Percentiles rank a stretch among this genome's conserved stretches.
phyloP scores from a whole-genome alignment of 2,329 filamentous ascomycete genomes.

The Lachnellula occidentalis region DNA sequence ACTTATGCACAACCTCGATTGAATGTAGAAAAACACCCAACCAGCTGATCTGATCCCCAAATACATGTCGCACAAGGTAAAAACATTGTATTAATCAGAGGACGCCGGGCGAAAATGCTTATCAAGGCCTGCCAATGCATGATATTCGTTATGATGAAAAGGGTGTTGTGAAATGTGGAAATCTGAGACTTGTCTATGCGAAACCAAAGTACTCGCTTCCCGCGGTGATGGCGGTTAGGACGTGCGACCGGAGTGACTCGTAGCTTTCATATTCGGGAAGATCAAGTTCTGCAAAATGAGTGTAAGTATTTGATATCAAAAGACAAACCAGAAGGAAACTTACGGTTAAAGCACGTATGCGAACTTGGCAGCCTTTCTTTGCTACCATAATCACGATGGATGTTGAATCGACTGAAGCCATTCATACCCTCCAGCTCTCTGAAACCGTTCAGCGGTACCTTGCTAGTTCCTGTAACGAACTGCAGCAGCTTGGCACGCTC shows the following conservation, averaged over 20 bases:
- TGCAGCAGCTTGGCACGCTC: conserved; percentile 95
- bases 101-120: conserved; percentile 30
- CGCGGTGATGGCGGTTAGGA: conserved; percentile 95
- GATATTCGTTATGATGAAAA: conserved; percentile 19
- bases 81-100: conserved; percentile 8
- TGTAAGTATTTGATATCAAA: conserved; percentile 16
- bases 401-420: conserved; percentile 95
- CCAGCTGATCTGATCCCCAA: conserved; percentile 9
- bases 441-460: conserved; percentile 97
- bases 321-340: conserved; percentile 41
- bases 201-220: conserved; percentile 98
- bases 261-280: conserved; percentile 98
- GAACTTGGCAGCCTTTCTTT: conserved; percentile 94
- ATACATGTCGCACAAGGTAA: conserved; percentile 18
- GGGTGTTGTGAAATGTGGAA: conserved; percentile 14
- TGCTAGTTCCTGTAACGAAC: conserved; percentile 97
- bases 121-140: conserved; percentile 29
- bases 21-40: not conserved
- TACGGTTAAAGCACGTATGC: conserved; percentile 99
- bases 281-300: conserved; percentile 69
- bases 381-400: conserved; percentile 94
- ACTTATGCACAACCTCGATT: conserved; percentile 11
- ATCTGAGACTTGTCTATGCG: conserved; percentile 51
- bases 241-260: conserved; percentile 76
- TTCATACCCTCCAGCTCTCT: conserved; percentile 99